Evolutionary conservation across 768 basidiomycete species (phyloP).

Genomic region (Inosperma sp.): DNA sequence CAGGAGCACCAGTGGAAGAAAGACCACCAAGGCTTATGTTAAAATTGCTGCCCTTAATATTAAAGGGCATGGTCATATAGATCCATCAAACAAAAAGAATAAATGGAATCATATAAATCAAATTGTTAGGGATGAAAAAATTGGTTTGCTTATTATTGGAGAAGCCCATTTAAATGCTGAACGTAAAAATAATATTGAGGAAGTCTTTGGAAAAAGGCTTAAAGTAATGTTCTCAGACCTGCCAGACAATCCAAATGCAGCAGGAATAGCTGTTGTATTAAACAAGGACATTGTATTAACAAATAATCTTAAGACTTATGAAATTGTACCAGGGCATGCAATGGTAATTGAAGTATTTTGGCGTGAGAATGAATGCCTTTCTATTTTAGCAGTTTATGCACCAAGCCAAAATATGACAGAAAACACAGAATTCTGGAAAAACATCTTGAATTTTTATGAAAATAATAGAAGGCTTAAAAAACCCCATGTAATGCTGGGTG

Average conservation of each 20-base stretch:
- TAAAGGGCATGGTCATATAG: conserved; percentile 12
- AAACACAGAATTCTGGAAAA: conserved; percentile 30
- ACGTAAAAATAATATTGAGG: conserved; percentile 9
- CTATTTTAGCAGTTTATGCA: conserved; percentile 33
- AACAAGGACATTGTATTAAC: conserved; percentile 26
- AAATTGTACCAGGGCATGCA: conserved; percentile 28
- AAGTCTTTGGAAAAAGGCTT: conserved; percentile 10
- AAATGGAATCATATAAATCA: conserved; percentile 28
- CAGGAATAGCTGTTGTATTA: conserved; percentile 32
- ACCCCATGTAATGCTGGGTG: conserved; percentile 36
- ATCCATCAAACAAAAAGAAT: not conserved
- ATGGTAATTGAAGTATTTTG: conserved; percentile 14
- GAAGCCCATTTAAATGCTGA: conserved; percentile 30
- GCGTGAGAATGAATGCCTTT: conserved; percentile 18
- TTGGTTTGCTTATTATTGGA: conserved; percentile 27
- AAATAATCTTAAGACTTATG: conserved; percentile 3
- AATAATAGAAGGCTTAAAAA: not conserved
- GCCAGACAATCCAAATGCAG: conserved; percentile 15
- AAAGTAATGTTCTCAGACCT: conserved; percentile 19
- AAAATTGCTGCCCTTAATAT: conserved; percentile 24
- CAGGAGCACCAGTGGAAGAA: not conserved
- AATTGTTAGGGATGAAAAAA: conserved; percentile 21
- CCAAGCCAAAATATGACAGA: conserved; percentile 27
- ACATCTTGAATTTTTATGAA: not conserved
- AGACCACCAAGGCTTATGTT: conserved; percentile 11